These are phyloP conservation scores for Bipolaris gigantea DNA, from an alignment of 2,329 filamentous ascomycete species.

Conservation along the genomic window DNA sequence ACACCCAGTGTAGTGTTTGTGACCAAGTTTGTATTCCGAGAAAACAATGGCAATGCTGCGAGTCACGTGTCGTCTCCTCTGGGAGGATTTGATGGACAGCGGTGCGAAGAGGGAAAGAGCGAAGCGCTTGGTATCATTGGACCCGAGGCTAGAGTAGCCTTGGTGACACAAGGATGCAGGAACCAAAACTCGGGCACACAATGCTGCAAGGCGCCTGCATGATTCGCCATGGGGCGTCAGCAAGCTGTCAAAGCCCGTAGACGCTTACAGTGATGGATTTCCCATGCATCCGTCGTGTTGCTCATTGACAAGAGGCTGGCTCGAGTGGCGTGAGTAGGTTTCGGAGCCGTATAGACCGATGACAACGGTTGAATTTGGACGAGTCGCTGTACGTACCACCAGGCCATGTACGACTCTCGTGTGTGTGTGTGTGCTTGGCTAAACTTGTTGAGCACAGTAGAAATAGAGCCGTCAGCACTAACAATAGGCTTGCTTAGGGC, in stretches of 20 bases:
- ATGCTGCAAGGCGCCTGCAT: slow-evolving; percentile 7
- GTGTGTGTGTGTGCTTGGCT: too few relatives aligned
- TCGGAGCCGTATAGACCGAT: background rate
- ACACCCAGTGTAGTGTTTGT: slow-evolving; percentile 5
- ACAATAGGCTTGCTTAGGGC: too few relatives aligned
- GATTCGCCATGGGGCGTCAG: slow-evolving; percentile 2
- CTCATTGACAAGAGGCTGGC: background rate
- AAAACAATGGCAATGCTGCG: slow-evolving; percentile 1
- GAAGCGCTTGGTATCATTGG: too few relatives aligned
- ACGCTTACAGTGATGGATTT: background rate
- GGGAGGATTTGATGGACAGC: background rate
- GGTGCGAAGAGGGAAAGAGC: background rate
- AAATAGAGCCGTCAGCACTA: too few relatives aligned
- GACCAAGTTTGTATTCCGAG: background rate
- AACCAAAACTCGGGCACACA: slow-evolving; percentile 9
- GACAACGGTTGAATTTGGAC: background rate
- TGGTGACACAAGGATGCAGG: slow-evolving; percentile 15
- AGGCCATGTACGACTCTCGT: background rate
- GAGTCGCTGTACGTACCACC: background rate
- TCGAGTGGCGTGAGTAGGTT: background rate
- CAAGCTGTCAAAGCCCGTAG: background rate
- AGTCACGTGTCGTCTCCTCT: background rate
- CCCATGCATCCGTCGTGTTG: background rate
- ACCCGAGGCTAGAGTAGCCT: background rate
- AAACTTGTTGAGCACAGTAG: too few relatives aligned